Base-by-base conservation (phyloP, 129 eudicot genomes). In the Helianthus tuberosus region DNA sequence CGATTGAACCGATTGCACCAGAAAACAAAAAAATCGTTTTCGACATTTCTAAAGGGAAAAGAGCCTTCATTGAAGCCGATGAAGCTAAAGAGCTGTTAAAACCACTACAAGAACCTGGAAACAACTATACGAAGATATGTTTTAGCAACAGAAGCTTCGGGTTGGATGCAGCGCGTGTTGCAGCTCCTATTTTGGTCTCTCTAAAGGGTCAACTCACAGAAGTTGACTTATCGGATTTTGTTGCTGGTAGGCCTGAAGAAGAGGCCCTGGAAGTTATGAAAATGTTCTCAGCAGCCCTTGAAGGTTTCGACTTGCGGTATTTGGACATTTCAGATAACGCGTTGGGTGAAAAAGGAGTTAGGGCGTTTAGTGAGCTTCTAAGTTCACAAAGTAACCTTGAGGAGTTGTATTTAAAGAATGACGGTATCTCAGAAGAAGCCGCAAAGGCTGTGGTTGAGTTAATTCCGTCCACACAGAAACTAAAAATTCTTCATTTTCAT, bases 211-310 rank as follows among this genome's bases (percentile, higher is more conserved):
- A 86, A 36, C 57, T 86, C 67, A 84, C 75, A 3, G 91, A 81
- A 81, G 89, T 84, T 8, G 91, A 89, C 71, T 71, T 89, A 29
- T 89, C 91, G 1, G 91, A 89, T 66, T 68, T 89, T 62, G 68
- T 89, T 0, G 95, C 95, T 14, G 91, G 91, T 51, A 89, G 89
- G 73, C 72, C 85, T 3, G 95, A 88, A 72, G 83, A 68, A 5
- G 91, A 89, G 71, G 95, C 95, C 13, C 82, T 89, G 52, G 87
- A 89, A 71, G 95, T 86, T 39, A 86, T 89, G 91, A 62, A 64
- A 8, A 68, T 86, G 23, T 70, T 86, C 78, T 84, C 96, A 23
- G 51, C 57, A 35, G 85, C 91, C 4, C 84, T 84, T 14, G 77
- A 86, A 71, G 91, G 86, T 29, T 80, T 79, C 61, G 53, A 78